A percentile compares a stretch with the other conserved stretches of the same genome.
Conservation (phyloP, 2,329 filamentous ascomycete genomes). For the Lithohypha guttulata region DNA sequence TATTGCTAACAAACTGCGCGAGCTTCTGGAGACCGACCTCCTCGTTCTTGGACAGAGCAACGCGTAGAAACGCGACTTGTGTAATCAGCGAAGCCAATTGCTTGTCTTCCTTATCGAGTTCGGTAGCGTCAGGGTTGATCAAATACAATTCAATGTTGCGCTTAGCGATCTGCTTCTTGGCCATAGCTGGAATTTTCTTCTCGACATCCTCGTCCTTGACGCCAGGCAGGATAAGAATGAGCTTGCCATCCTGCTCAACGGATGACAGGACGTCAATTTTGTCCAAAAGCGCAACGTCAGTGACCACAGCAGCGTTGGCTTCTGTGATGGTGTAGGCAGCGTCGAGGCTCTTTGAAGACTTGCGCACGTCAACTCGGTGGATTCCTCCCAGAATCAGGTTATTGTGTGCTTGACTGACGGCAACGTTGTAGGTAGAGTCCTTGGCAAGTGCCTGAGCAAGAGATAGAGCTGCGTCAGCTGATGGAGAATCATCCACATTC, state of each 20-base stretch:
- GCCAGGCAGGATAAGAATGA: conserved; percentile 65
- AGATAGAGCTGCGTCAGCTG: conserved; percentile 52
- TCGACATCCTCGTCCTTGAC: conserved; percentile 83
- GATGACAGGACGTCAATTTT: conserved; percentile 63
- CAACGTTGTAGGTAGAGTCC: conserved; percentile 51
- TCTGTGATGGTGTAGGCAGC: conserved; percentile 70
- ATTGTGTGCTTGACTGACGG: conserved; percentile 48
- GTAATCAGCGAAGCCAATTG: conserved; percentile 55
- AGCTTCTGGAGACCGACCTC: conserved; percentile 56
- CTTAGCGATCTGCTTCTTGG: conserved; percentile 61
- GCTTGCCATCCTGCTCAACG: conserved; percentile 57
- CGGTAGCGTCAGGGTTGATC: conserved; percentile 59
- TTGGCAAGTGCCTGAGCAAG: conserved; percentile 50
- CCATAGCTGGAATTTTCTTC: conserved; percentile 62
- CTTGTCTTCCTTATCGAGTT: conserved; percentile 56
- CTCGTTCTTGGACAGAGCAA: conserved; percentile 58
- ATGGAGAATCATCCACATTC: conserved; percentile 68
- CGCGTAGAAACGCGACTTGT: conserved; percentile 72
- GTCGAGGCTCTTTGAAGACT: conserved; percentile 71
- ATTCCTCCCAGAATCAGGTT: conserved; percentile 63
- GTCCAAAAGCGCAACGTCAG: conserved; percentile 67
- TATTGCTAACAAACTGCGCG: conserved; percentile 47
- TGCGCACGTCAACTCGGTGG: conserved; percentile 73
- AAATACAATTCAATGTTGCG: conserved; percentile 63
- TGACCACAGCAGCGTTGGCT: conserved; percentile 70